These are phyloP conservation scores for Suhomyces sp. DNA, from an alignment of 805 yeast genomes.

Conservation along the genomic window DNA sequence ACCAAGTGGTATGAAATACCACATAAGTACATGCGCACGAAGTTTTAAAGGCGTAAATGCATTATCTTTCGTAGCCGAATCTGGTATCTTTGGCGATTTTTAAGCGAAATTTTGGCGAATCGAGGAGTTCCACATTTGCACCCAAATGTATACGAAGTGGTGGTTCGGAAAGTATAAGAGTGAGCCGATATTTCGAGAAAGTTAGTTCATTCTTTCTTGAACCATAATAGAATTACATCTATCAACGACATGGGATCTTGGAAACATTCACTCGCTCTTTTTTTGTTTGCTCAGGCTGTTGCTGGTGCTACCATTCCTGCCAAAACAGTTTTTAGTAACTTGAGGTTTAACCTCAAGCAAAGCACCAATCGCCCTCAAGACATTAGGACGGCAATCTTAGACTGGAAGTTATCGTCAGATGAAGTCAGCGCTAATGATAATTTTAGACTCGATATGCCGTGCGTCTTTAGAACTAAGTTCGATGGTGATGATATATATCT, in stretches of 20 bases:
- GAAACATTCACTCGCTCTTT: not conserved
- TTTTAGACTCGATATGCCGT: slow-evolving; percentile 24
- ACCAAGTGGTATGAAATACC: not conserved
- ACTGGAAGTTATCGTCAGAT: slow-evolving; percentile 10
- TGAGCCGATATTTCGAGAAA: not conserved
- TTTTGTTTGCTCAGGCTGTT: slow-evolving; percentile 3
- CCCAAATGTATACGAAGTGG: not conserved
- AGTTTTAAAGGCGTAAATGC: not conserved
- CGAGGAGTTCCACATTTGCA: not conserved
- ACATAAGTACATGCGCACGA: not conserved
- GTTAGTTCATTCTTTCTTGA: not conserved
- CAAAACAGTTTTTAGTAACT: slow-evolving; percentile 5
- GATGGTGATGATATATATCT: slow-evolving; percentile 6
- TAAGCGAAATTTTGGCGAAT: not conserved
- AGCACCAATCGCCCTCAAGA: slow-evolving; percentile 14
- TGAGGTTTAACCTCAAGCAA: slow-evolving; percentile 1
- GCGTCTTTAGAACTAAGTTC: slow-evolving; percentile 18
- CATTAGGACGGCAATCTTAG: slow-evolving; percentile 15
- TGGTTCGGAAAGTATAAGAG: not conserved
- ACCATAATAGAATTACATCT: not conserved
- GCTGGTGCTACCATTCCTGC: slow-evolving; percentile 7
- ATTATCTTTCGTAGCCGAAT: not conserved
- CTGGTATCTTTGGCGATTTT: not conserved
- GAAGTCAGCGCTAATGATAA: slow-evolving; percentile 22
- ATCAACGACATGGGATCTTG: not conserved